phyloP scores from a whole-genome alignment of 1,139 yeast species.

The Hyphopichia fennica region DNA sequence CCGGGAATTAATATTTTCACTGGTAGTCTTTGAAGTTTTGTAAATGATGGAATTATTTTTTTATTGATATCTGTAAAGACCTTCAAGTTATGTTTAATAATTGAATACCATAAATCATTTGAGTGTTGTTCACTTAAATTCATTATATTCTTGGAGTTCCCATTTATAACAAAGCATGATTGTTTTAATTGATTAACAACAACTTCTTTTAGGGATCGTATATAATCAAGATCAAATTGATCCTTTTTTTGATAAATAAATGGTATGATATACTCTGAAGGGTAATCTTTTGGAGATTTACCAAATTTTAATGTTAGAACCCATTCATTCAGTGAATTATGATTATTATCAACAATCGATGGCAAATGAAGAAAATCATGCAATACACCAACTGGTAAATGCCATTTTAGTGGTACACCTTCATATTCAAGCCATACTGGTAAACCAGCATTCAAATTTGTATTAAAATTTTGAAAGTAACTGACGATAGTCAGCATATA shows the following conservation, averaged over 20 bases:
- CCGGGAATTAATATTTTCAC: slow-evolving; percentile 57
- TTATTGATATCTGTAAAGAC: slow-evolving; percentile 19
- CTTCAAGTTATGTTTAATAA: slow-evolving; percentile 33
- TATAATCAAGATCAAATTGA: slow-evolving; percentile 22
- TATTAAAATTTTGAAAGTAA: slow-evolving; percentile 44
- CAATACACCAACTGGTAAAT: slow-evolving; percentile 72
- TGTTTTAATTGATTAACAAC: slow-evolving; percentile 83
- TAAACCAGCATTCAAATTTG: slow-evolving; percentile 21
- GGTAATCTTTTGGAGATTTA: slow-evolving; percentile 42
- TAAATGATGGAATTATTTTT: slow-evolving; percentile 35
- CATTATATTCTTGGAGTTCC: slow-evolving; percentile 76
- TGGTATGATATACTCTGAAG: slow-evolving; percentile 55
- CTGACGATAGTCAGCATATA: slow-evolving; percentile 39
- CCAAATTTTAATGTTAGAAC: slow-evolving; percentile 33
- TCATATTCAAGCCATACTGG: slow-evolving; percentile 70
- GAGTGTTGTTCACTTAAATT: slow-evolving; percentile 64
- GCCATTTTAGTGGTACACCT: slow-evolving; percentile 70
- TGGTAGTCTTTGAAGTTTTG: slow-evolving; percentile 50
- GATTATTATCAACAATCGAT: slow-evolving; percentile 1
- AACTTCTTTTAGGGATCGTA: slow-evolving; percentile 40
- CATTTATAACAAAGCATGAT: slow-evolving; percentile 69
- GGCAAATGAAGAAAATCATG: slow-evolving; percentile 51
- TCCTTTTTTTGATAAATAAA: slow-evolving; percentile 16
- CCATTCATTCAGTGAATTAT: slow-evolving; percentile 38
- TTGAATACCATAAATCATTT: slow-evolving; percentile 54